Conservation (phyloP, 2,329 filamentous ascomycete species). For the Lachnellula hyalina region DNA sequence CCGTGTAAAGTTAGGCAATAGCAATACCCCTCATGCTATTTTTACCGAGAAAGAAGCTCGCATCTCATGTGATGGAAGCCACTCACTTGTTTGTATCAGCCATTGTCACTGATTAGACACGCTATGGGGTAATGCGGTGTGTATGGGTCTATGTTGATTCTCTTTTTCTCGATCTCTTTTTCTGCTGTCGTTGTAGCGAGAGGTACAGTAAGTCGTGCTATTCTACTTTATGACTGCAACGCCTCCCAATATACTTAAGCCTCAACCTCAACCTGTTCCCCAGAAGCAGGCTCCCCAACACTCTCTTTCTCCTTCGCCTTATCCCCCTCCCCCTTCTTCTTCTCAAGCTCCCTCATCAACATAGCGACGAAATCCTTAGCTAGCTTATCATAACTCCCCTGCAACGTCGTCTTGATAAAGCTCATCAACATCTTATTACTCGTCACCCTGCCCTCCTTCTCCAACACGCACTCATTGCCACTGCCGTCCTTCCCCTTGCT, state of each 20-base stretch:
- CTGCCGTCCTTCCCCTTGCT: conserved; percentile 59
- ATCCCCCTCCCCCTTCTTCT: neutral
- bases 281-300: conserved; percentile 1
- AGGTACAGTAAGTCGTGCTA: too few relatives aligned
- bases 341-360: conserved; percentile 32
- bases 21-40: too few relatives aligned
- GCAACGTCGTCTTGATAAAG: conserved; percentile 77
- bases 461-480: conserved; percentile 70
- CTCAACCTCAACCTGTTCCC: conserved; percentile 1
- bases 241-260: conserved; percentile 1
- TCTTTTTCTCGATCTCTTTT: too few relatives aligned
- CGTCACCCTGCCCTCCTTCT: conserved; percentile 73
- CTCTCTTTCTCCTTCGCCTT: neutral
- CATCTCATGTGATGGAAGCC: too few relatives aligned
- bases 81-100: too few relatives aligned
- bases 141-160: too few relatives aligned
- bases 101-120: too few relatives aligned
- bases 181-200: too few relatives aligned
- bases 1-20: too few relatives aligned
- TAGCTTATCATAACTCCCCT: conserved; percentile 65
- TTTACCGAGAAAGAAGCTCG: too few relatives aligned
- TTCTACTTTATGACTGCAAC: neutral
- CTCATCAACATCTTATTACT: conserved; percentile 69
- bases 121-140: too few relatives aligned
- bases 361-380: conserved; percentile 55